Base-by-base conservation (phyloP, 257 asterid genomes). In the Galeopsis tetrahit region DNA sequence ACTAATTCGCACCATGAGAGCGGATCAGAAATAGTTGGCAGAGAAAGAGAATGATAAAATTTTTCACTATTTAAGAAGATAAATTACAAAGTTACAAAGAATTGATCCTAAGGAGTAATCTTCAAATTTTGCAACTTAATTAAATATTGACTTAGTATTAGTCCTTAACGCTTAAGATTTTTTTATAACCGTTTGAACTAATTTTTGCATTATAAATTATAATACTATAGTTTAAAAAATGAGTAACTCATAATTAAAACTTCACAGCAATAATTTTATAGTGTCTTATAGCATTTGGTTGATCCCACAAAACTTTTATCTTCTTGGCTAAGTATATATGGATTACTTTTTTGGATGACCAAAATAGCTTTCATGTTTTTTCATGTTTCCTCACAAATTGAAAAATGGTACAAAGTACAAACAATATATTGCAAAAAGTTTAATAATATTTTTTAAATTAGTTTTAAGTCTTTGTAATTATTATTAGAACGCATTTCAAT, bases 261-360 rank as follows among this genome's bases (percentile, higher is more conserved):
- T 58, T 32, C 38, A 53, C 46, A 13, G 7, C 78, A 77, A 66
- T 66, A 59, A 72, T 72, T 59, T 14, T 32, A 11, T 15, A 59
- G 72, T 67, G 81, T 72, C 78, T 59, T 51, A 52, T 77, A 66
- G 78, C 75, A 77, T 49, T 77, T 72, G 78, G 76, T 77, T 66
- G 70, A 66, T 58, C 60, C 67, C 49, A 14, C 8, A 40, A 72
- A 72, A 33, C 34, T 1, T 57, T 66, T 59, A 36, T 52, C 48
- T 21, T 40, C 46, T 77, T 77, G 81, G 68, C 78, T 63, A 70
- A 70, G 57, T 58, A 34, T 76, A 56, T 17, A 28, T 76, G 77
- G 73, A 76, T 33, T 31, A 55, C 69, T 61, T 36, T 59, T 38
- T 28, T 70, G 68, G 34, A 63, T 70, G 72, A 73, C 72, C 14